These are phyloP conservation scores for Agapanthus africanus DNA, from an alignment of 106 monocot species.

Conservation along the genomic window DNA sequence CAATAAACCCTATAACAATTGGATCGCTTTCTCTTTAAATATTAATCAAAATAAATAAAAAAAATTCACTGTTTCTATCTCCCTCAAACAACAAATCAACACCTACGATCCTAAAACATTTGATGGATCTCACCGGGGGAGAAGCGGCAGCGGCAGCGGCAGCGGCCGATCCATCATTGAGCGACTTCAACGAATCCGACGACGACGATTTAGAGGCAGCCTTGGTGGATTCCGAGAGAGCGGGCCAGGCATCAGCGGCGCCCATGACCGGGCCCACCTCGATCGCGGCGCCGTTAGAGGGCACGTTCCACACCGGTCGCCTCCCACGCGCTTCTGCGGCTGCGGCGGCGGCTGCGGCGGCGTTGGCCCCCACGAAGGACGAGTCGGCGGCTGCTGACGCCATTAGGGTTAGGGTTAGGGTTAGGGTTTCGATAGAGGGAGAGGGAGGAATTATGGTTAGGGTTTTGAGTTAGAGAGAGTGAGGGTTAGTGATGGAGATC, in stretches of 20 bases:
- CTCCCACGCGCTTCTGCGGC: constrained; percentile 22
- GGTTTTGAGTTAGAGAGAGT: no score
- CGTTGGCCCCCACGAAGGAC: constrained; percentile 16
- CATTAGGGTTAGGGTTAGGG: background rate
- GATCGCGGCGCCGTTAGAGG: constrained; percentile 33
- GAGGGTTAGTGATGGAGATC: no score
- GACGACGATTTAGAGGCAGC: constrained; percentile 27
- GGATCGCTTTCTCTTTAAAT: no score
- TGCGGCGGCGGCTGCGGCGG: constrained; percentile 4
- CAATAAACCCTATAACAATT: no score
- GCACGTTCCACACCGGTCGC: constrained; percentile 60
- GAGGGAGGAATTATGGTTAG: no score
- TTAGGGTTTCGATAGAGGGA: background rate
- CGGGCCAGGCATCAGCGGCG: constrained; percentile 66
- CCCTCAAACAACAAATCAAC: no score
- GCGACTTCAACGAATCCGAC: constrained; percentile 26
- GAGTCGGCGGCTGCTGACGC: constrained; percentile 3
- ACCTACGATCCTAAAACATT: no score
- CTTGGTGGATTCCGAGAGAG: constrained; percentile 63
- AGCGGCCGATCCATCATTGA: no score
- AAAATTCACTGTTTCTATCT: no score
- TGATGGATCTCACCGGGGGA: constrained; percentile 9
- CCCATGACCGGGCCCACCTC: constrained; percentile 61
- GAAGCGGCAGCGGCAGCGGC: no score
- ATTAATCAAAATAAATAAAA: no score